Evolutionary conservation across 768 basidiomycete genomes (phyloP), one percentile per base, ranked within the genome.

Genomic region (Suillus ampliporus): DNA sequence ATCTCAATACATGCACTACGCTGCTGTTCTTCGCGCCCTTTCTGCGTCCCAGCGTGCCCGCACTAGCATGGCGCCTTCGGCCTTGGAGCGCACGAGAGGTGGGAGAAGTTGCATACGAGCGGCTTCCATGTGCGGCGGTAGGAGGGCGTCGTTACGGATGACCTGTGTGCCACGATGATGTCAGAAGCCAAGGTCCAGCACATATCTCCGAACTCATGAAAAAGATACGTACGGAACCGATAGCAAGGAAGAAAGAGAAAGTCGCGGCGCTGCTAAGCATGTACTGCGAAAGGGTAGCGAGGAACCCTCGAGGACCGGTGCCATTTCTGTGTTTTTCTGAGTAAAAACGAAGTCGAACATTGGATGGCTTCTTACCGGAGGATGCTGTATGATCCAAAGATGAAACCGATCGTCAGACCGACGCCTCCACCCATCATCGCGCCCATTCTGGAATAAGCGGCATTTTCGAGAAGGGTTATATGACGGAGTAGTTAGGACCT

Each of bases 211-310:
- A 31, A 31, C 6, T 31, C 58, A 64, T 51, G 34, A 57, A 43
- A 43, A 34, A 63, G 28, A 43, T 5, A 72, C 88, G 70, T 71
- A 96, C 95, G 35, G 95, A 95, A 71, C 94, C 92, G 71, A 97
- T 93, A 44, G 94, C 87, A 64, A 99, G 89, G 89, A 99, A 99
- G 81, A 98, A 98, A 3, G 90, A 90, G 76, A 99, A 99, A 0
- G 97, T 97, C 9, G 96, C 96, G 6, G 94, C 97, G 69, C 97
- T 99, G 71, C 93, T 94, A 34, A 98, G 86, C 97, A 99, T 99
- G 77, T 98, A 99, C 70, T 96, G 94, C 15, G 96, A 97, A 57
- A 99, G 86, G 1, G 97, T 97, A 5, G 94, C 90, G 28, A 99
- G 80, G 56, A 88, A 80, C 13, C 97, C 97, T 71, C 95, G 86